Percentiles rank a stretch among this genome's conserved stretches.
These are phyloP conservation scores for Hymenoscyphus fructigenus DNA, from an alignment of 2,329 filamentous ascomycete genomes.

Conservation along the genomic window DNA sequence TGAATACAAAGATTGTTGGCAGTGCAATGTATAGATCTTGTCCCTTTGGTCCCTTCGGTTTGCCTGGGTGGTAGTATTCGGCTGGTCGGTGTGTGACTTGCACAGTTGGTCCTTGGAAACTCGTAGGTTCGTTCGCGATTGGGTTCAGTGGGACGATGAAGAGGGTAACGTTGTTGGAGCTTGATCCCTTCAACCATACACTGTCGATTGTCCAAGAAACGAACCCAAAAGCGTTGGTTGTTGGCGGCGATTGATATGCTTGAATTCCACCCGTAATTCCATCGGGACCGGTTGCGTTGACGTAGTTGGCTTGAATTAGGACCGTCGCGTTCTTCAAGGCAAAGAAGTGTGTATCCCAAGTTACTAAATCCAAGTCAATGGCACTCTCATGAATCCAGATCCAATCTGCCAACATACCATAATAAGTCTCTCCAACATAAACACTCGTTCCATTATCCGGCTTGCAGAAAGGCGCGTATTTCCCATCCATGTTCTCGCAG, in stretches of 20 bases:
- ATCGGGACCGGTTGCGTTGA: slow-evolving; percentile 24
- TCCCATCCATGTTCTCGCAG: slow-evolving; percentile 32
- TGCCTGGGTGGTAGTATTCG: slow-evolving; percentile 25
- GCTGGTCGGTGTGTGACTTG: slow-evolving; percentile 26
- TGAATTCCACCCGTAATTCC: slow-evolving; percentile 23
- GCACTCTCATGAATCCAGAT: not conserved
- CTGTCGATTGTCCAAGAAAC: slow-evolving; percentile 30
- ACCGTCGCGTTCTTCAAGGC: slow-evolving; percentile 28
- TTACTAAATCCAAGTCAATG: slow-evolving; percentile 24
- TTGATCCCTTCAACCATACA: slow-evolving; percentile 25
- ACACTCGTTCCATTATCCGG: slow-evolving; percentile 33
- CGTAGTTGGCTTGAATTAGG: slow-evolving; percentile 32
- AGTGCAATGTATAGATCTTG: slow-evolving; percentile 33
- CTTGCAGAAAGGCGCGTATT: slow-evolving; percentile 33
- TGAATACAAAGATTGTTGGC: slow-evolving; percentile 31
- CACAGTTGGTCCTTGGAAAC: slow-evolving; percentile 28
- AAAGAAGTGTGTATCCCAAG: slow-evolving; percentile 34
- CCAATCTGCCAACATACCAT: slow-evolving; percentile 23
- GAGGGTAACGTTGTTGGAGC: slow-evolving; percentile 32
- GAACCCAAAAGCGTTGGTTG: slow-evolving; percentile 26
- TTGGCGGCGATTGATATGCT: slow-evolving; percentile 30
- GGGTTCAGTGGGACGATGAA: slow-evolving; percentile 28
- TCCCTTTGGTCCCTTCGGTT: slow-evolving; percentile 25
- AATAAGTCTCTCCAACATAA: slow-evolving; percentile 33
- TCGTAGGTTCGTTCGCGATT: slow-evolving; percentile 15